These are phyloP conservation scores for Mucor circinelloides DNA, from an alignment of 371 early-diverging fungal species.

Conservation along the genomic window DNA sequence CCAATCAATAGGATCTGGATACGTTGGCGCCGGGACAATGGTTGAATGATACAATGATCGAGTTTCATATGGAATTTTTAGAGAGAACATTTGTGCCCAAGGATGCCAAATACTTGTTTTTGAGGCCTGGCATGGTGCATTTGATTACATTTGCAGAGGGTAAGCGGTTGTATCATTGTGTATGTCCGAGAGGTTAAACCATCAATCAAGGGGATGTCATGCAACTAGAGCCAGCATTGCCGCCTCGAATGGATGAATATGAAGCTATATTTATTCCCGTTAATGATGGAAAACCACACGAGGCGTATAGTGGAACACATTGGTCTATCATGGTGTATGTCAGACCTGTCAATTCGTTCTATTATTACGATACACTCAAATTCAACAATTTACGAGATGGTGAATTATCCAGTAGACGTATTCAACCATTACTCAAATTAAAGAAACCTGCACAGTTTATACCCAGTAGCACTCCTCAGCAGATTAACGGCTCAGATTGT, in stretches of 20 bases:
- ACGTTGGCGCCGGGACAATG: constrained; percentile 52
- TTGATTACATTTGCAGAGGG: constrained; percentile 41
- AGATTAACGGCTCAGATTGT: constrained; percentile 55
- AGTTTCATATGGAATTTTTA: constrained; percentile 56
- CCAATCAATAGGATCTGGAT: constrained; percentile 33
- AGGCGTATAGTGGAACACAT: constrained; percentile 51
- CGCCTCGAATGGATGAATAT: constrained; percentile 29
- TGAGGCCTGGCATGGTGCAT: constrained; percentile 44
- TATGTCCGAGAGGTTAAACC: background rate
- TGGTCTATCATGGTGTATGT: constrained; percentile 54
- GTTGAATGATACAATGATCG: constrained; percentile 63
- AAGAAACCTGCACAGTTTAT: constrained; percentile 18
- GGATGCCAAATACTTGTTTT: constrained; percentile 30
- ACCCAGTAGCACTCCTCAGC: constrained; percentile 47
- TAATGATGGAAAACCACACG: constrained; percentile 45
- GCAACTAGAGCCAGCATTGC: constrained; percentile 34
- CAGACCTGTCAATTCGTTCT: constrained; percentile 32
- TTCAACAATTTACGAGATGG: constrained; percentile 32
- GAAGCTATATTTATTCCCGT: constrained; percentile 48
- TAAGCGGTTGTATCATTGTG: constrained; percentile 3
- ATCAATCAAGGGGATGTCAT: constrained; percentile 20
- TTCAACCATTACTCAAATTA: constrained; percentile 25
- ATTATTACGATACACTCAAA: constrained; percentile 52
- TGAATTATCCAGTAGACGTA: constrained; percentile 18
- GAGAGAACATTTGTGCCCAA: constrained; percentile 38